Base-by-base conservation (phyloP, 2,329 filamentous ascomycete species). In the Claviceps arundinis region DNA sequence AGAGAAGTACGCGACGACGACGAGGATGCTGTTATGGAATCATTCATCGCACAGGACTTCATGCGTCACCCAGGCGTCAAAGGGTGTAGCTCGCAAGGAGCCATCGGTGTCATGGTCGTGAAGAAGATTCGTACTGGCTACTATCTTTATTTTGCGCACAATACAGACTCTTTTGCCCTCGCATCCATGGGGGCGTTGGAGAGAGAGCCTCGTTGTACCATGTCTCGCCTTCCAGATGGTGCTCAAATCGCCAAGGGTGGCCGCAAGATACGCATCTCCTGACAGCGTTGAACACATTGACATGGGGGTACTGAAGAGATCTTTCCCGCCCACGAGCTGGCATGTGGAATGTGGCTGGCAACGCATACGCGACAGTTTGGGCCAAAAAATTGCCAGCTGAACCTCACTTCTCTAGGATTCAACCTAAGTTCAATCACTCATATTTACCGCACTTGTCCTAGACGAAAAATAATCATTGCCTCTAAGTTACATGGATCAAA, bases 61-160 rank as follows among this genome's bases (percentile, higher is more conserved):
- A 93, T 95, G 83, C 78, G 82, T 45, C 93, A 96, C 64, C 87
- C 89, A 0, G 88, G 89, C 49, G 90, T 98, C 56, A 77, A 74
- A 59, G 75, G 84, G 60, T 93, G 89, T 60, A 80, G 84, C 51
- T 91, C 88, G 11, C 75, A 81, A n/a, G 89, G 87, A 3, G 90
- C 91, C 34, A 94, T 98, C 61, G 93, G 93, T 2, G 80, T 95
- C 53, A 82, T 98, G 73, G 82, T 83, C 1, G 86, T 96, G 60
- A 97, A 97, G 71, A 93, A 89, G 71, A 84, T 80, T 0, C 74
- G 73, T 13, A 75, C 79, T 22, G 89, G 89, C 1, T 81, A 88
- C 57, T 89, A 86, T 63, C 78, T 98, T 50, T 91, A 91, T 67
- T 98, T 95, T 70, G 90, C 86, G 1, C 93, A 98, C 73, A 98